Evolutionary conservation across 2,329 filamentous ascomycete species (phyloP), one percentile per base, ranked within the genome.

Genomic region (Aspergillus aculeatinus): DNA sequence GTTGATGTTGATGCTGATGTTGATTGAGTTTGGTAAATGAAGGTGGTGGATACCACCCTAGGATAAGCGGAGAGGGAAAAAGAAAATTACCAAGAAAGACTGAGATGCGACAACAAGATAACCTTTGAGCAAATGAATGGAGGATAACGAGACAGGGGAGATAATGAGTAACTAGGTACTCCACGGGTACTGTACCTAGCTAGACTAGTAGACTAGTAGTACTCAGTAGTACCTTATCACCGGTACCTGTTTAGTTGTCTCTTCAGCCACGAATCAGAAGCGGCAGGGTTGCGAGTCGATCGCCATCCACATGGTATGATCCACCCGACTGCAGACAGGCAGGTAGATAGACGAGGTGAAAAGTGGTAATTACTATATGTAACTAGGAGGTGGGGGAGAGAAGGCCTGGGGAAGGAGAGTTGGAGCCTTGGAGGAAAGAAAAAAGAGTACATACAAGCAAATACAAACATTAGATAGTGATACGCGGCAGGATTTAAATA

Each of bases 1-100:
- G 35, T 11, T 27, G 51, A 35, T 12, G 33, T 16, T 35, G 33
- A 35, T 35, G 33, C 47, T 23, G 44, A 25, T n/a, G 21, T 54
- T 10, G 42, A 39, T 35, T 42, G 33, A 39, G 51, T 27, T 35
- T 42, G 16, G 31, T 55, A 21, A 47, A 16, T 44, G 33, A 47
- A 31, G 53, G 35, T 48, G 42, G 53, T 31, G 53, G 27, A 55
- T 55, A 55, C 42, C 42, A 55, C 53, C 25, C 42, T 55, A 23
- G 53, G 29, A 55, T 14, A 23, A 23, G 14, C 11, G 16, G 42
- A 19, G n/a, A 16, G 12, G 12, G 39, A 21, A 29, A 27, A 27
- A 12, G 48, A 25, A 33, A n/a, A 48, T 27, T 31, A 57, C 11
- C 23, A 25, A 48, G 49, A 44, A 48, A 31, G 25, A 19, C 54